These are phyloP conservation scores for Paracorniculantispora psalliotae DNA, from an alignment of 2,329 filamentous ascomycete species.

Conservation along the genomic window DNA sequence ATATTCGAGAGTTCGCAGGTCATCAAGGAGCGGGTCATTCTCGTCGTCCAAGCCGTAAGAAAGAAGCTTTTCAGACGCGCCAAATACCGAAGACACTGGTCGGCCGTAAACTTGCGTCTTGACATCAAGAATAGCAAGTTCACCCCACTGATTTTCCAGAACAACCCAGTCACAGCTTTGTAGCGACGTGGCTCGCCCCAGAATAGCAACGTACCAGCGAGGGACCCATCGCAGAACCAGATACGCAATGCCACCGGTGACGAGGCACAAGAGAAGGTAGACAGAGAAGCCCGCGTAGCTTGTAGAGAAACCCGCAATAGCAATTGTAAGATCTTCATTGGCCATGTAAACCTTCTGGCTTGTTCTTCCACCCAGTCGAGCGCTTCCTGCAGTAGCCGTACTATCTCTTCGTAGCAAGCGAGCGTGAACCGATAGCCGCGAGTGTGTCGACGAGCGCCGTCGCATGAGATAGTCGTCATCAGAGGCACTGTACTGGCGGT, in stretches of 20 bases:
- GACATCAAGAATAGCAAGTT: constrained; percentile 74
- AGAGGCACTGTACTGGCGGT: constrained; percentile 36
- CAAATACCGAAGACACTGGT: constrained; percentile 60
- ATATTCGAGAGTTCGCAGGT: constrained; percentile 79
- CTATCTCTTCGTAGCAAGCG: constrained; percentile 70
- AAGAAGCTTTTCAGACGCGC: constrained; percentile 56
- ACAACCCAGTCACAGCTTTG: constrained; percentile 84
- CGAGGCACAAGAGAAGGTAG: constrained; percentile 66
- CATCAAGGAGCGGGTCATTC: constrained; percentile 67
- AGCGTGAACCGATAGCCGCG: constrained; percentile 50
- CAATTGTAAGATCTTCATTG: constrained; percentile 91
- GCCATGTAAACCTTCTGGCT: constrained; percentile 91
- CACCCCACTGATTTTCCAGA: constrained; percentile 96
- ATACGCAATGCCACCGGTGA: constrained; percentile 74
- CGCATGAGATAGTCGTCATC: constrained; percentile 47
- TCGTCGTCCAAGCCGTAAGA: constrained; percentile 53
- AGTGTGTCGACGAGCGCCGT: constrained; percentile 59
- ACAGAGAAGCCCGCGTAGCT: constrained; percentile 61
- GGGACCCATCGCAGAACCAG: constrained; percentile 88
- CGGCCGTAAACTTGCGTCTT: constrained; percentile 49
- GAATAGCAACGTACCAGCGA: constrained; percentile 72
- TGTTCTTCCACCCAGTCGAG: constrained; percentile 56
- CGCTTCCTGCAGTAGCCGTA: constrained; percentile 61
- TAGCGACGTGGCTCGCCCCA: constrained; percentile 65
- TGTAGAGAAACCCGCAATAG: constrained; percentile 85